Evolutionary conservation across 179 eudicot genomes (phyloP).

Genomic region (Spergularia azorica): DNA sequence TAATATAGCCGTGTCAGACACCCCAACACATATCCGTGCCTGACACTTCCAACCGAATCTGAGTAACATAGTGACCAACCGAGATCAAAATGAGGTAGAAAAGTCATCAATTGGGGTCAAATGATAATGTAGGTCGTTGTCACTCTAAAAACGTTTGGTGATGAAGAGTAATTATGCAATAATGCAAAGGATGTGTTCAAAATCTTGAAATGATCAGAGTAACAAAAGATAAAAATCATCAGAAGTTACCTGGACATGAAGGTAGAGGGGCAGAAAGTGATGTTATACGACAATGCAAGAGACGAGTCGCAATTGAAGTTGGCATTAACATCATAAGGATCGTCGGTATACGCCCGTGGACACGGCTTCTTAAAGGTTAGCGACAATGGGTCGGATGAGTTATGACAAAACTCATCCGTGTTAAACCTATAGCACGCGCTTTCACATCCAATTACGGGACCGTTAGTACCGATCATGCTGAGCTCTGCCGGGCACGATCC

Average conservation of each 20-base stretch:
- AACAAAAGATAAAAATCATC: no score
- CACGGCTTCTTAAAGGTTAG: slow-evolving; percentile 19
- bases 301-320: neutral
- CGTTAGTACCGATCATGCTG: neutral
- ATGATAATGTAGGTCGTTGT: no score
- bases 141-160: no score
- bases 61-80: no score
- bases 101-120: no score
- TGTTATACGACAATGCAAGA: slow-evolving; percentile 1
- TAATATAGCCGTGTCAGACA: no score
- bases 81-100: no score
- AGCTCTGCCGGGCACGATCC: slow-evolving; percentile 17
- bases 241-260: slow-evolving; percentile 18
- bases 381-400: neutral
- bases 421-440: slow-evolving; percentile 23
- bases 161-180: no score
- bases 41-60: no score
- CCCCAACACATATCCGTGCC: no score
- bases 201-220: neutral
- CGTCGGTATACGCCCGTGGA: slow-evolving; percentile 20
- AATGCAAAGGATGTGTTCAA: no score
- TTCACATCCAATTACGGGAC: slow-evolving; percentile 16
- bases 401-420: slow-evolving; percentile 22
- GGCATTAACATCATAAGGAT: slow-evolving; percentile 12
- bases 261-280: slow-evolving; percentile 32